Conservation (phyloP, 139 green algal genomes). For the Chlorella sp. region DNA sequence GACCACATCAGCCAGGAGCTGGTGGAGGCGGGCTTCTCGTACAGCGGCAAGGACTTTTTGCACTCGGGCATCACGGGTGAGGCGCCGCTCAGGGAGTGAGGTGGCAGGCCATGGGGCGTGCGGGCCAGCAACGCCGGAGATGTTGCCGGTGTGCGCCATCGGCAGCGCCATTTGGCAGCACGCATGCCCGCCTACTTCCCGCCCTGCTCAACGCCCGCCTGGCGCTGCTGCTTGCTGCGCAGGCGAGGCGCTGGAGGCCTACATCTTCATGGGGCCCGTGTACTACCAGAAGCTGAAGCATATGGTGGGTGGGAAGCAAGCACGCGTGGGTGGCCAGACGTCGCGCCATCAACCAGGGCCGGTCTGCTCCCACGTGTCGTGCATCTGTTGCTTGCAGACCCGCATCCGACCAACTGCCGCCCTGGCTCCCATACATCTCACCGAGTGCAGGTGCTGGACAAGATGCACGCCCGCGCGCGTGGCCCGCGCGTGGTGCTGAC, state of each 20-base stretch:
- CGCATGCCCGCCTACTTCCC: too few species aligned
- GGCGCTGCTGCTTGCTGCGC: not conserved
- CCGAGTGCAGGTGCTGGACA: conserved; percentile 76
- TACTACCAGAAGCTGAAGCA: conserved; percentile 99
- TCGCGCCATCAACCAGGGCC: not conserved
- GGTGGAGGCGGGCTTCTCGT: conserved; percentile 89
- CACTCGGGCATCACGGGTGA: conserved; percentile 90
- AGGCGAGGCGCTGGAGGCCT: conserved; percentile 93
- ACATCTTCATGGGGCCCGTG: conserved; percentile 99
- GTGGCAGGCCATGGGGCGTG: not conserved
- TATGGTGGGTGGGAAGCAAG: conserved; percentile 83
- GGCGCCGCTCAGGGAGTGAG: not conserved
- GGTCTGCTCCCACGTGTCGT: too few species aligned
- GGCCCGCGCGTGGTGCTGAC: conserved; percentile 94
- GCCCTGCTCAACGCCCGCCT: too few species aligned
- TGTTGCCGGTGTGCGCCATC: not conserved
- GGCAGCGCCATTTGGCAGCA: not conserved
- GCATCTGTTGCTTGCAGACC: too few species aligned
- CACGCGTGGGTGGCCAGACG: not conserved
- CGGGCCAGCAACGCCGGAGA: too few species aligned
- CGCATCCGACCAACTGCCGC: too few species aligned
- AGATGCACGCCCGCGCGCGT: conserved; percentile 95
- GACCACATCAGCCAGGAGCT: conserved; percentile 74
- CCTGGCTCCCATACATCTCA: too few species aligned
- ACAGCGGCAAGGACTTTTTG: conserved; percentile 91